These are phyloP conservation scores for Borovskyia barvae DNA, from an alignment of 208 protist genomes.

Conservation along the genomic window DNA sequence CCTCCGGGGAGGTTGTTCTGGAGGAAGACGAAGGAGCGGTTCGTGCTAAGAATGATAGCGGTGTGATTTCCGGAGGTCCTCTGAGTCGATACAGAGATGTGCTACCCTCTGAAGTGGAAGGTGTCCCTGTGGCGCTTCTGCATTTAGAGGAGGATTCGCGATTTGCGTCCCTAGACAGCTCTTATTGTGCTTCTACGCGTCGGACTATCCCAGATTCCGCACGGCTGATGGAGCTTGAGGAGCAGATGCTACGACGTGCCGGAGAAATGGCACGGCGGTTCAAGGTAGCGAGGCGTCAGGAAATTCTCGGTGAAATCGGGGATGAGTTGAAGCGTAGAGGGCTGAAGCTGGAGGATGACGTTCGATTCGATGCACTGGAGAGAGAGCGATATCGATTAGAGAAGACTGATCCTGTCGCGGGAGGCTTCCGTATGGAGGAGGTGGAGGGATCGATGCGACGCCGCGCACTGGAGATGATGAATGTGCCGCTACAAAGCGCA, in stretches of 20 bases:
- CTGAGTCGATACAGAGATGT: too few relatives aligned
- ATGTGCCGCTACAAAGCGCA: slow-evolving; percentile 22
- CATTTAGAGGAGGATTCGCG: too few relatives aligned
- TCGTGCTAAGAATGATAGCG: too few relatives aligned
- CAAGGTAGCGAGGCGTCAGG: background rate
- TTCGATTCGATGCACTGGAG: slow-evolving; percentile 50
- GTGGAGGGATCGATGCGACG: slow-evolving; percentile 29
- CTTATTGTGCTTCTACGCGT: too few relatives aligned
- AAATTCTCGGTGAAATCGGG: slow-evolving; percentile 21
- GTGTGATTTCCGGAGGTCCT: too few relatives aligned
- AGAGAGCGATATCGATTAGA: slow-evolving; percentile 44
- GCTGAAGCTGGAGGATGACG: slow-evolving; percentile 47
- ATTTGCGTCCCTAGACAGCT: too few relatives aligned
- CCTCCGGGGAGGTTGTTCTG: too few relatives aligned
- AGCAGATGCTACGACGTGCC: slow-evolving; percentile 34
- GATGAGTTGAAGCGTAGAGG: slow-evolving; percentile 45
- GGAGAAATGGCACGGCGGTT: slow-evolving; percentile 23
- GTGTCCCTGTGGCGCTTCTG: too few relatives aligned
- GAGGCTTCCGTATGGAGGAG: slow-evolving; percentile 14
- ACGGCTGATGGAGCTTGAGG: slow-evolving; percentile 26
- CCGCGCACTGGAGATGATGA: slow-evolving; percentile 18
- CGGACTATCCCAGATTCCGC: too few relatives aligned
- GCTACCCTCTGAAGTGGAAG: too few relatives aligned
- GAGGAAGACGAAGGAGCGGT: too few relatives aligned
- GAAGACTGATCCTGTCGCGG: slow-evolving; percentile 29